Conservation (phyloP, 1,139 yeast genomes). For the Candida smagusa region DNA sequence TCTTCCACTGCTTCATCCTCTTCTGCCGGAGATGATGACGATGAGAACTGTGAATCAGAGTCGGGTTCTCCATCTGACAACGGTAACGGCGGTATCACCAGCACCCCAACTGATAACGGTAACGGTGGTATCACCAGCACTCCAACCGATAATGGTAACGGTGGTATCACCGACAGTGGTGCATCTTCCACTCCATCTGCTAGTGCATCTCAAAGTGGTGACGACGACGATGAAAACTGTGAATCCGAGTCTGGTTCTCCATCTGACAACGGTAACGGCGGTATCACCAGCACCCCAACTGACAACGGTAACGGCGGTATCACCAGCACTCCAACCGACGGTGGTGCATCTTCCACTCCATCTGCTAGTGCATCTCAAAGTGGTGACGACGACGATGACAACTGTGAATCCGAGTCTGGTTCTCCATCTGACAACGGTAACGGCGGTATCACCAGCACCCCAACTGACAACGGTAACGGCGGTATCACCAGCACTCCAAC, state of each 20-base stretch:
- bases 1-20: conserved; percentile 2
- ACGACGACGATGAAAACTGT: conserved; percentile 3
- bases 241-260: neutral
- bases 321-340: neutral
- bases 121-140: neutral
- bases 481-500: neutral
- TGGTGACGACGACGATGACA: conserved; percentile 3
- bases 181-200: neutral
- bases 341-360: neutral
- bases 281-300: neutral
- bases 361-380: neutral
- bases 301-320: neutral
- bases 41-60: conserved; percentile 3
- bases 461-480: neutral
- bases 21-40: conserved; percentile 4
- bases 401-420: neutral
- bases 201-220: conserved; percentile 1
- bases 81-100: neutral
- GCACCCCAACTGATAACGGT: neutral
- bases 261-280: neutral
- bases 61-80: conserved; percentile 1
- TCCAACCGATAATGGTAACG: conserved; percentile 1
- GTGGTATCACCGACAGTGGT: neutral
- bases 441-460: neutral
- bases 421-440: neutral